These are phyloP conservation scores for Toxicodendron radicans DNA, from an alignment of 345 rosid genomes.

Conservation along the genomic window DNA sequence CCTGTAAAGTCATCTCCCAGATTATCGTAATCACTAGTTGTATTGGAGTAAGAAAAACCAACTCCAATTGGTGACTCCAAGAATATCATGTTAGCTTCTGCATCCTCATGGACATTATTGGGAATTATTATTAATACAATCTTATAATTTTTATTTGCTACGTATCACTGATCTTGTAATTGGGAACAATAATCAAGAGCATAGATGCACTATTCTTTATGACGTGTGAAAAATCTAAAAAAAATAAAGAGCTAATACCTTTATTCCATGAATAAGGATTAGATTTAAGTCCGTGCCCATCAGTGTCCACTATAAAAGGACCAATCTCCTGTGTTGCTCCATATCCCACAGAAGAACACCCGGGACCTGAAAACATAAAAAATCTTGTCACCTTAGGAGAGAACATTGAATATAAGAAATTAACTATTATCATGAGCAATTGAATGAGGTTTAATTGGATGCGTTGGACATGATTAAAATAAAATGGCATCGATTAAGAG, in stretches of 20 bases:
- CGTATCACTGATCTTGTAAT: background rate
- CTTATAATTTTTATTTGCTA: constrained; percentile 2
- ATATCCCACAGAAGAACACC: constrained; percentile 95
- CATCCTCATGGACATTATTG: constrained; percentile 32
- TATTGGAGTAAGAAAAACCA: constrained; percentile 92
- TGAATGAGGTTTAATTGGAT: constrained; percentile 16
- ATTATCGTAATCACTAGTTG: constrained; percentile 52
- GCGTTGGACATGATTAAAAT: constrained; percentile 15
- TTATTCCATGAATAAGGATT: constrained; percentile 83
- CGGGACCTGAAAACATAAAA: constrained; percentile 72
- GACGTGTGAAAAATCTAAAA: constrained; percentile 11
- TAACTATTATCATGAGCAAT: background rate
- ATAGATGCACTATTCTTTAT: constrained; percentile 1
- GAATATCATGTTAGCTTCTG: constrained; percentile 92
- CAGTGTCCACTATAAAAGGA: constrained; percentile 77
- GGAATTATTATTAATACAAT: constrained; percentile 14
- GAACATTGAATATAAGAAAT: constrained; percentile 25
- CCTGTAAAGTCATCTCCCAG: constrained; percentile 83
- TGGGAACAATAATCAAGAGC: constrained; percentile 6
- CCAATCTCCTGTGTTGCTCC: constrained; percentile 99
- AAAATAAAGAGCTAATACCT: constrained; percentile 38
- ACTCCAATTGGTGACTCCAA: constrained; percentile 93
- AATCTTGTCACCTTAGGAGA: constrained; percentile 44
- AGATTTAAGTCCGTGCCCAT: constrained; percentile 52
- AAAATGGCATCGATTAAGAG: constrained; percentile 13